Evolutionary conservation across 495 filamentous ascomycete species (phyloP), one percentile per base, ranked within the genome.

Genomic region (Annulohypoxylon bovei): DNA sequence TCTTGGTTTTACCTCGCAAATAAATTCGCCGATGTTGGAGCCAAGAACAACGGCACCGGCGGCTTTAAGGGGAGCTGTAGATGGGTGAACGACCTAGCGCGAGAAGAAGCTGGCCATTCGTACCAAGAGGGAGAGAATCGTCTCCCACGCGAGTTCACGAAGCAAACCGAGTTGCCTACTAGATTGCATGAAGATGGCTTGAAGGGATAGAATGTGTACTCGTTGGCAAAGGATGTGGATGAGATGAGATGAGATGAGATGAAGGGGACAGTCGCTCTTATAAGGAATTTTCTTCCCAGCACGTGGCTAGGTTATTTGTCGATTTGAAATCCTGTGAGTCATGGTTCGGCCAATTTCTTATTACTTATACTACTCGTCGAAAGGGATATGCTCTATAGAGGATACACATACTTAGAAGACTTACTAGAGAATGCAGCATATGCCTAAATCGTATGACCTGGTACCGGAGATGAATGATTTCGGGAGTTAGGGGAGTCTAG

Each of bases 31-130:
- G 81, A 84, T 66, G 76, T 80, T 7, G 80, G 76, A 28, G 73
- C 81, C 11, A 70, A 80, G 66, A 75, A 77, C 58, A 58, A 77
- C 27, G 80, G 75, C 16, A 79, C 73, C 69, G 79, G 75, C 18
- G 79, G 78, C 2, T 72, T 85, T 46, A 70, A 75, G 46, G 82
- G 82, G 18, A 81, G 82, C 0, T 82, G 87, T 64, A 68, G 75
- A 52, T 96, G 92, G 93, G 88, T 96, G 33, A 91, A 91, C 66
- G 92, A 95, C 74, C 82, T 95, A 84, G 92, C 92, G 4, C 85
- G 92, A 18, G 85, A 89, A 65, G 88, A 89, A 66, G 87, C 90
- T 1, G 88, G 88, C 0, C 76, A 81, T 60, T 83, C 82, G 2
- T 92, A 91, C 71, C 57, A 72, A 49, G 81, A 88, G 54, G 83